Evolutionary conservation across 192 early-diverging fungal species (phyloP).

Genomic region (Backusella morwellensis): DNA sequence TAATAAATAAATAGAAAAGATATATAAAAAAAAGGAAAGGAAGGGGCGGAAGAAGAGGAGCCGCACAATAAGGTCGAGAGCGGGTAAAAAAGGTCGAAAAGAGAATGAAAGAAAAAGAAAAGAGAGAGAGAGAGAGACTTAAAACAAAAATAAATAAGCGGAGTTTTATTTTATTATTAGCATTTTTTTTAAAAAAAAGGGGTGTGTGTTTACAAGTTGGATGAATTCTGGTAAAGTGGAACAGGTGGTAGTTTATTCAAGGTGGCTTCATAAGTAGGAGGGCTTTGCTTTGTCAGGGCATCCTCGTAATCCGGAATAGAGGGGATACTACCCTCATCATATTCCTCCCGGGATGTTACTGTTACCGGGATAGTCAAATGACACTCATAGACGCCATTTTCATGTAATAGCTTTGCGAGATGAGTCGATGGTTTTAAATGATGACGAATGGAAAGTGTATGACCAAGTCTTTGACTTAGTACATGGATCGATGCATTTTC

Average conservation of each 20-base stretch:
- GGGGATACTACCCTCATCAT: constrained; percentile 25
- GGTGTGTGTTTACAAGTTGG: not conserved
- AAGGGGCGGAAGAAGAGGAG: not conserved
- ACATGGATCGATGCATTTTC: not conserved
- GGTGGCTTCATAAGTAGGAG: constrained; percentile 18
- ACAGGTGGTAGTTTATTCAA: constrained; percentile 5
- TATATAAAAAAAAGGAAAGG: constrained; percentile 7
- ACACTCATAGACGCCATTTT: not conserved
- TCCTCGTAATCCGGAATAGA: constrained; percentile 20
- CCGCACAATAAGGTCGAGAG: not conserved
- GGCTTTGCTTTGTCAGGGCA: not conserved
- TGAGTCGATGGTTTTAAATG: not conserved
- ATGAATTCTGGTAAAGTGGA: not conserved
- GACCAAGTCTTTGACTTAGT: not conserved
- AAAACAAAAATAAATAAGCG: not conserved
- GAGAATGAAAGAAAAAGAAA: not conserved
- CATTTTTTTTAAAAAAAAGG: not conserved
- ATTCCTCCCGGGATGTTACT: constrained; percentile 28
- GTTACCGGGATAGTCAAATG: constrained; percentile 18
- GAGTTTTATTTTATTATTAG: not conserved
- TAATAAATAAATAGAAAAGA: not conserved
- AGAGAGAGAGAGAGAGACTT: not conserved
- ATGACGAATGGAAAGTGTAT: not conserved
- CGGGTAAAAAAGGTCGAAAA: not conserved
- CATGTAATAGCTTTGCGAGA: not conserved